A percentile compares a stretch with the other conserved stretches of the same genome.
Evolutionary conservation across 1,139 yeast species (phyloP).

Genomic region (Candida sp.): DNA sequence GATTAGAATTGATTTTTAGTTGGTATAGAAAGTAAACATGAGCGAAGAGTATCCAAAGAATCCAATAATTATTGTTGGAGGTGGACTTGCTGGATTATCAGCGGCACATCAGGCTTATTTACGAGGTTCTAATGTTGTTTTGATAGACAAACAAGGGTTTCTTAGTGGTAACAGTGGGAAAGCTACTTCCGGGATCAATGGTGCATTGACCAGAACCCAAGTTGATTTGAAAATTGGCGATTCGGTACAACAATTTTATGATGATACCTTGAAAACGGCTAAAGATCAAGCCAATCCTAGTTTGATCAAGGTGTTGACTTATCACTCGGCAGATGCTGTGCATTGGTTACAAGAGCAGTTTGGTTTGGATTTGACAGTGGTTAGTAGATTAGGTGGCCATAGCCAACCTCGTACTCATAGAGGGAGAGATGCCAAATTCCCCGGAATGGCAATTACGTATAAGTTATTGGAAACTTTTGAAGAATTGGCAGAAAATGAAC

Average conservation of each 20-base stretch:
- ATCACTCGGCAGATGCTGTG: slow-evolving; percentile 58
- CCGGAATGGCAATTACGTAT: slow-evolving; percentile 77
- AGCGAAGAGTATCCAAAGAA: slow-evolving; percentile 22
- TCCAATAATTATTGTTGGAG: slow-evolving; percentile 67
- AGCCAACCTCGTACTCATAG: slow-evolving; percentile 74
- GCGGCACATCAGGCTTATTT: slow-evolving; percentile 66
- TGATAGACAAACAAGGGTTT: slow-evolving; percentile 61
- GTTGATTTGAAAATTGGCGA: slow-evolving; percentile 47
- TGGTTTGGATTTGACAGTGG: slow-evolving; percentile 58
- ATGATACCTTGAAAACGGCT: slow-evolving; percentile 68
- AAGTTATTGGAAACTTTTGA: slow-evolving; percentile 55
- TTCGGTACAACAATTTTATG: slow-evolving; percentile 53
- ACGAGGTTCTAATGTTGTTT: slow-evolving; percentile 52
- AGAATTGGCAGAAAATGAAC: slow-evolving; percentile 43
- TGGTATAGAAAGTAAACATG: slow-evolving; percentile 6
- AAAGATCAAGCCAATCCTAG: slow-evolving; percentile 57
- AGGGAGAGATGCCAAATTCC: slow-evolving; percentile 61
- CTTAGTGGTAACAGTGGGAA: slow-evolving; percentile 79
- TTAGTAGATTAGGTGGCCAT: slow-evolving; percentile 73
- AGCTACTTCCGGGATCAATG: slow-evolving; percentile 84
- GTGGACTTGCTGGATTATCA: slow-evolving; percentile 79
- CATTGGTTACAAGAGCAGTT: slow-evolving; percentile 70
- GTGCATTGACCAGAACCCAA: slow-evolving; percentile 66
- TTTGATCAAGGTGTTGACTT: slow-evolving; percentile 48
- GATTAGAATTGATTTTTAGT: no score